Conservation (phyloP, 2,329 filamentous ascomycete genomes). For the Penicillium polonicum region DNA sequence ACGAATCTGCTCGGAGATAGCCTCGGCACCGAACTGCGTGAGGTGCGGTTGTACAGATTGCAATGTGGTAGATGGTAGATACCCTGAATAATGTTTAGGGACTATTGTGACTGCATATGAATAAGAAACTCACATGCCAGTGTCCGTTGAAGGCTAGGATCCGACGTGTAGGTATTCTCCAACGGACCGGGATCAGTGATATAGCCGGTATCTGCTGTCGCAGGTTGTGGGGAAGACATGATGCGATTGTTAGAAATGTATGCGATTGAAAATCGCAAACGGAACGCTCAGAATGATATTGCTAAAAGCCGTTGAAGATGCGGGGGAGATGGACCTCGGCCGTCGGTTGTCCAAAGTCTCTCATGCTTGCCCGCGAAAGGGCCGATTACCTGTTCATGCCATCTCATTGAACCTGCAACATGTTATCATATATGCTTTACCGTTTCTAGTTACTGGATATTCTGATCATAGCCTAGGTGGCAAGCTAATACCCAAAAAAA, state of each 20-base stretch:
- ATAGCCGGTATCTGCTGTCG: slow-evolving; percentile 50
- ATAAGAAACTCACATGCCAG: slow-evolving; percentile 46
- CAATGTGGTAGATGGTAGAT: slow-evolving; percentile 55
- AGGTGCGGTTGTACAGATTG: slow-evolving; percentile 46
- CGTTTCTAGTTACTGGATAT: neutral
- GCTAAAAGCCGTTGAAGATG: neutral
- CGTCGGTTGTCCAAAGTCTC: slow-evolving; percentile 8
- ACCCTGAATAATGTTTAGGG: slow-evolving; percentile 17
- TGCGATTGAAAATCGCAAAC: neutral
- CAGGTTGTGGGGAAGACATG: slow-evolving; percentile 22
- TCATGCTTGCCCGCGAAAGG: slow-evolving; percentile 2
- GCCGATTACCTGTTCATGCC: neutral
- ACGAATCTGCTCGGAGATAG: slow-evolving; percentile 30
- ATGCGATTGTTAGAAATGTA: neutral
- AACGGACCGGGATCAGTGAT: slow-evolving; percentile 56
- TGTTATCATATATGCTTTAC: neutral
- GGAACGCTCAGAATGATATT: neutral
- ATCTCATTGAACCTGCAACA: neutral
- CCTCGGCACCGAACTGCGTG: slow-evolving; percentile 31
- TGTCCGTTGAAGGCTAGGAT: slow-evolving; percentile 54
- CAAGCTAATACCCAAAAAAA: too few species aligned
- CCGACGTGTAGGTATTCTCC: slow-evolving; percentile 58
- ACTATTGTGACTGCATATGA: neutral
- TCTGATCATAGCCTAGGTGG: neutral
- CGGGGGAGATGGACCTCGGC: slow-evolving; percentile 17